phyloP scores from a whole-genome alignment of 192 early-diverging fungal species.

The Backusella macrospora region DNA sequence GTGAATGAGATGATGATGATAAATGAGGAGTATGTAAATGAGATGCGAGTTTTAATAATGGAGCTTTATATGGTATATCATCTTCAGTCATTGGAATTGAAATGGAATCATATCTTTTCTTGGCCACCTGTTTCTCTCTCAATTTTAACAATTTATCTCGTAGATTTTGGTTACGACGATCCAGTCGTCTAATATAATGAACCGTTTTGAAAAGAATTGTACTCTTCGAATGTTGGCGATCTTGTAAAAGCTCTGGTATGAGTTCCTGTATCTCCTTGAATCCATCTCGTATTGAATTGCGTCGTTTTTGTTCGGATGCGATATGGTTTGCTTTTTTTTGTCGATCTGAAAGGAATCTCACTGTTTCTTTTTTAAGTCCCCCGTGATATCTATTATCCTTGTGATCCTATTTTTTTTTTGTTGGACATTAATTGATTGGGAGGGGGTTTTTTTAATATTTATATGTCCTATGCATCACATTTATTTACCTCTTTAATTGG shows the following conservation, averaged over 20 bases:
- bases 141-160: slow-evolving; percentile 26
- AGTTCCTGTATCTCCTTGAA: slow-evolving; percentile 90
- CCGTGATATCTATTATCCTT: not conserved
- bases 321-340: slow-evolving; percentile 77
- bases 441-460: not conserved
- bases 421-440: slow-evolving; percentile 4
- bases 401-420: slow-evolving; percentile 10
- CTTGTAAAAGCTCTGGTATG: slow-evolving; percentile 77
- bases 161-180: slow-evolving; percentile 48
- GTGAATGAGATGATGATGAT: not conserved
- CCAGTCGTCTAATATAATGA: slow-evolving; percentile 63
- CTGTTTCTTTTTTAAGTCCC: not conserved
- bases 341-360: slow-evolving; percentile 70
- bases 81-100: slow-evolving; percentile 2
- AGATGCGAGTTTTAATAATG: slow-evolving; percentile 8
- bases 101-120: not conserved
- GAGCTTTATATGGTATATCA: not conserved
- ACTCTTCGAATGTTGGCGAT: slow-evolving; percentile 64
- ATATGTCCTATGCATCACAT: not conserved
- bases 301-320: slow-evolving; percentile 70
- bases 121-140: not conserved
- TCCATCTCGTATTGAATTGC: slow-evolving; percentile 75
- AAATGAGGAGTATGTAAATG: not conserved
- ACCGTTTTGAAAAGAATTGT: slow-evolving; percentile 68
- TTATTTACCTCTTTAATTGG: slow-evolving; percentile 6